These are phyloP conservation scores for Apiospora aurea DNA, from an alignment of 2,329 filamentous ascomycete genomes.

Conservation along the genomic window DNA sequence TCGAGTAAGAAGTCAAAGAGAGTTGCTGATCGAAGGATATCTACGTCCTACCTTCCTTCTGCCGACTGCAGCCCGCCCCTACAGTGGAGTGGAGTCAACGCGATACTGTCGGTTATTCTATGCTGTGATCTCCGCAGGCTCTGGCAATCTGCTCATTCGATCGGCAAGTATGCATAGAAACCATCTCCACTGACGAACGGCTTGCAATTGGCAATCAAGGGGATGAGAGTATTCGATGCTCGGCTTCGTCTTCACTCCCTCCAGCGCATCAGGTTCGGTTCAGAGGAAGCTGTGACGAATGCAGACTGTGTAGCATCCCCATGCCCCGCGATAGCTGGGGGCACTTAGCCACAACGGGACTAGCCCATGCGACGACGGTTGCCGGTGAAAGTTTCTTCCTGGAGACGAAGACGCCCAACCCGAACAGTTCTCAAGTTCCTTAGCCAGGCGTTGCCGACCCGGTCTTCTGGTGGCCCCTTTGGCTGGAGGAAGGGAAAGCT, in stretches of 20 bases:
- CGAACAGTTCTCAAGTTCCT: slow-evolving; percentile 1
- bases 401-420: background rate
- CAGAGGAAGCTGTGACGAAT: background rate
- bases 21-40: too few relatives aligned
- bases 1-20: too few relatives aligned
- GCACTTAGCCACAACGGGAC: background rate
- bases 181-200: too few relatives aligned
- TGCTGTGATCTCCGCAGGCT: too few relatives aligned
- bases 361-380: background rate
- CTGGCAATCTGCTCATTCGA: too few relatives aligned
- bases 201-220: too few relatives aligned
- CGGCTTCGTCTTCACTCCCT: background rate
- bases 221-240: too few relatives aligned
- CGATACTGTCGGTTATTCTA: too few relatives aligned
- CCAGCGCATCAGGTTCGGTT: background rate
- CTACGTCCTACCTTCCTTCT: too few relatives aligned
- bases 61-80: too few relatives aligned
- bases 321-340: slow-evolving; percentile 1
- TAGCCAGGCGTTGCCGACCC: background rate
- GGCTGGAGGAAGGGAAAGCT: background rate
- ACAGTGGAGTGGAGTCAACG: too few relatives aligned
- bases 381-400: slow-evolving; percentile 13
- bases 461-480: background rate
- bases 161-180: too few relatives aligned
- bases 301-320: background rate